phyloP scores from a whole-genome alignment of 2,329 filamentous ascomycete genomes.

The Parascedosporium putredinis region DNA sequence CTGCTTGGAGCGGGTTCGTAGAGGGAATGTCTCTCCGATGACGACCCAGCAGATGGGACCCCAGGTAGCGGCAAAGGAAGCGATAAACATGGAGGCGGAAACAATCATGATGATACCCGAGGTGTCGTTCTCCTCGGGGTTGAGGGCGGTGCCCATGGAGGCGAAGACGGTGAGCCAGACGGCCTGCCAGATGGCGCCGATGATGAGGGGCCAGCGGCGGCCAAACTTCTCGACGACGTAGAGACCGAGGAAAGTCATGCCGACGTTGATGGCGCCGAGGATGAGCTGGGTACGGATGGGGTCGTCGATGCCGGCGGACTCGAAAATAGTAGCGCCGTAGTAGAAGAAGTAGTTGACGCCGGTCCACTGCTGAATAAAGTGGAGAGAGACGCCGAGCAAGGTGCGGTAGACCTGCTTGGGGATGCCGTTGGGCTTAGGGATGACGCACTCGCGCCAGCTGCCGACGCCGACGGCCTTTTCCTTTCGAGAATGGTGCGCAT shows the following conservation, averaged over 20 bases:
- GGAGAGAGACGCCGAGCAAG: slow-evolving; percentile 41
- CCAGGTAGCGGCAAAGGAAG: slow-evolving; percentile 60
- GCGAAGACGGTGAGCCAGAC: slow-evolving; percentile 56
- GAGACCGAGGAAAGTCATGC: slow-evolving; percentile 54
- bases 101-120: slow-evolving; percentile 61
- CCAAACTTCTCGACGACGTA: slow-evolving; percentile 60
- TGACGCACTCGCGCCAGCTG: slow-evolving; percentile 52
- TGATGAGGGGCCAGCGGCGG: slow-evolving; percentile 56
- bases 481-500: slow-evolving; percentile 36
- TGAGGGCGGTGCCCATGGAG: slow-evolving; percentile 37
- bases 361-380: slow-evolving; percentile 41
- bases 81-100: slow-evolving; percentile 64
- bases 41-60: slow-evolving; percentile 61
- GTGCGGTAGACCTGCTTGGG: slow-evolving; percentile 56
- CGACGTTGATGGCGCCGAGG: slow-evolving; percentile 56
- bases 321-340: slow-evolving; percentile 59
- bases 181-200: slow-evolving; percentile 58
- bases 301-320: slow-evolving; percentile 54
- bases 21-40: slow-evolving; percentile 55
- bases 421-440: slow-evolving; percentile 31
- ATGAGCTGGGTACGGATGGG: slow-evolving; percentile 60
- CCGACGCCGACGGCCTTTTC: slow-evolving; percentile 33
- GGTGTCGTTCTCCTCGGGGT: slow-evolving; percentile 30
- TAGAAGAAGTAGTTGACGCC: slow-evolving; percentile 53
- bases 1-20: slow-evolving; percentile 43